Conservation (phyloP, 2,329 filamentous ascomycete genomes). For the Thelonectria blattea region DNA sequence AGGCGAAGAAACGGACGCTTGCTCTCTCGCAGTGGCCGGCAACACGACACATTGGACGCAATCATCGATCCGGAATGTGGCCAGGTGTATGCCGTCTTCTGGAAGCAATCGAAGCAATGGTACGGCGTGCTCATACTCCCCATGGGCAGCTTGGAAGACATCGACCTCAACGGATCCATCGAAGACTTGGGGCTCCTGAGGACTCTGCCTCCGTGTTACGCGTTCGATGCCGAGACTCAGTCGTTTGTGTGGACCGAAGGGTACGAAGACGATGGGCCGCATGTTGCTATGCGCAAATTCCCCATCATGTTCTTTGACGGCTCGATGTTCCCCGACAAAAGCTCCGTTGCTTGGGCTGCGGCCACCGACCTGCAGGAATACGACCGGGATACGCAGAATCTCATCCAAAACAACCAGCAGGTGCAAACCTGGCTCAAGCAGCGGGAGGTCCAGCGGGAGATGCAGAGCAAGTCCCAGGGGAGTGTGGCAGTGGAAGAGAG, state of each 20-base stretch:
- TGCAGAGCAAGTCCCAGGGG: no score
- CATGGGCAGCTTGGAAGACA: constrained; percentile 6
- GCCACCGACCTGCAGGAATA: constrained; percentile 15
- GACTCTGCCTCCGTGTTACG: constrained; percentile 22
- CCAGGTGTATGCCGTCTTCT: constrained; percentile 23
- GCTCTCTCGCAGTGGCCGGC: background rate
- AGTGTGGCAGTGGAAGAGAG: no score
- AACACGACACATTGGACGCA: background rate
- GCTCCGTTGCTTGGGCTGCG: constrained; percentile 25
- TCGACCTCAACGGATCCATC: background rate
- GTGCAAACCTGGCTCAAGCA: background rate
- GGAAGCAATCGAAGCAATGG: constrained; percentile 20
- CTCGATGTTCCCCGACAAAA: constrained; percentile 13
- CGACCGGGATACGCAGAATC: background rate
- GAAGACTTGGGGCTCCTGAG: constrained; percentile 15
- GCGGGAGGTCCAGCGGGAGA: no score
- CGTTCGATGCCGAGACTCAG: constrained; percentile 17
- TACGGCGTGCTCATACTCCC: constrained; percentile 21
- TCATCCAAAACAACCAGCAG: background rate
- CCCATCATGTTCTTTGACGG: constrained; percentile 32
- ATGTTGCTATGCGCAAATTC: constrained; percentile 14
- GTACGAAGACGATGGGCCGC: constrained; percentile 19
- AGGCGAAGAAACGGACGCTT: background rate
- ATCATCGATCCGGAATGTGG: constrained; percentile 14
- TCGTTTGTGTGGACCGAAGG: constrained; percentile 15